Base-by-base conservation (phyloP, 768 basidiomycete genomes). In the Clavaria fumosa region DNA sequence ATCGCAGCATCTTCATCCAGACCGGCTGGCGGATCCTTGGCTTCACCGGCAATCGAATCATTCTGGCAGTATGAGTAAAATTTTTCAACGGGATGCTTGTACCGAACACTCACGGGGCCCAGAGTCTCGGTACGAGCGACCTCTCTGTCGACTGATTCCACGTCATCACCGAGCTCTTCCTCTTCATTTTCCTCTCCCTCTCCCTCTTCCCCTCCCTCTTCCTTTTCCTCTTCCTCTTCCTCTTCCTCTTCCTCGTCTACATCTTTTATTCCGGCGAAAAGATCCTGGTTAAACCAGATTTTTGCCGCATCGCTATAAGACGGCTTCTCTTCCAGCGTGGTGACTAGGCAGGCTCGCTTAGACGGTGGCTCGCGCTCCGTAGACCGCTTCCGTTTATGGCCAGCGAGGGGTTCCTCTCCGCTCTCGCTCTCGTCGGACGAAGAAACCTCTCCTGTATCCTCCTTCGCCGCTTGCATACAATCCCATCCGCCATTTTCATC, bases 271-370 rank as follows among this genome's bases (percentile, higher is more conserved):
- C 70, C 79, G 35, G 74, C 68, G 64, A 99, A 99, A 31, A 95
- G 57, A 35, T 82, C 80, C 57, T 95, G 93, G 45, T 82, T 78
- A 59, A 96, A 99, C 95, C 95, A 99, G n/a, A 96, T 54, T 47
- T 79, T 70, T 2, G 89, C 72, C 31, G 76, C 66, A 32, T 68
- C 68, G 47, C 67, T 74, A 9, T 52, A 50, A 10, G 58, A 51
- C 1, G 52, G 47, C 12, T 47, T 38, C 42, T 56, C 55, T 15
- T 63, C 62, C 23, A 72, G 60, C 22, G 66, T 62, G 2, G 67
- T 63, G 24, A 73, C 51, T 10, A 81, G 57, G 28, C 69, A 67
- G 14, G 57, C 53, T 35, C 70, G 71, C 53, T 79, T 79, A 23
- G 56, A 56, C 30, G 39, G 43, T 7, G 48, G 42, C 27, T 43